Percentiles rank a stretch among this genome's conserved stretches.
Evolutionary conservation across 768 basidiomycete genomes (phyloP).

Genomic region (Pilatotrama ljubarskyi): DNA sequence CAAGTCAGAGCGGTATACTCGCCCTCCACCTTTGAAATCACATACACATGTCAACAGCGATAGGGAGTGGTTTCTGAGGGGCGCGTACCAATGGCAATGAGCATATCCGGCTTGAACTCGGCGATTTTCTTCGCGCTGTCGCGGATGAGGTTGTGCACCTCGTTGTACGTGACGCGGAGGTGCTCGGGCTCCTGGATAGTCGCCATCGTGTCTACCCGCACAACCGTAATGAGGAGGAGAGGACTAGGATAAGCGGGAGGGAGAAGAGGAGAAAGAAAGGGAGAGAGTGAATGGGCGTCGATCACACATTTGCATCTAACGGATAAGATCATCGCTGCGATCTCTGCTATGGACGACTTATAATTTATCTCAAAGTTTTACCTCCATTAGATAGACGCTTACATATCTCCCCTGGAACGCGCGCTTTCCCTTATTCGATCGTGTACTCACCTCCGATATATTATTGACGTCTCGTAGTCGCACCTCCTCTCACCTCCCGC

Average conservation of each 20-base stretch:
- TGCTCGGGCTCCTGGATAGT: conserved; percentile 51
- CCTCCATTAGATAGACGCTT: not conserved
- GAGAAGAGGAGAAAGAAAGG: conserved; percentile 2
- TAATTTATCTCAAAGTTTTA: conserved; percentile 6
- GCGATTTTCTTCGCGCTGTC: conserved; percentile 66
- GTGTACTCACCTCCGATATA: not conserved
- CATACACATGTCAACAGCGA: not conserved
- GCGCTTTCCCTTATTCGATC: not conserved
- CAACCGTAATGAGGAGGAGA: not conserved
- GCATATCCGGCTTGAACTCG: conserved; percentile 79
- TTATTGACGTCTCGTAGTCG: not conserved
- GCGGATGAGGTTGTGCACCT: conserved; percentile 88
- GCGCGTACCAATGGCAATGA: conserved; percentile 76
- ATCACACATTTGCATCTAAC: not conserved
- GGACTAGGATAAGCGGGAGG: not conserved
- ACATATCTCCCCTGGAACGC: not conserved
- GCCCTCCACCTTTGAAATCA: conserved; percentile 70
- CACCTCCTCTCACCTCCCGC: not conserved
- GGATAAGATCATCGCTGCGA: not conserved
- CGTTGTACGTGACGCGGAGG: conserved; percentile 81
- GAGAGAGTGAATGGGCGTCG: conserved; percentile 1
- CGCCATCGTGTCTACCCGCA: not conserved
- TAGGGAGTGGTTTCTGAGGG: conserved; percentile 5
- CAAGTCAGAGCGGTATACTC: conserved; percentile 36
- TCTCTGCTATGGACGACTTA: not conserved